Evolutionary conservation across 2,329 filamentous ascomycete genomes (phyloP), one percentile per base, ranked within the genome.

Genomic region (Ophiocordyceps unilateralis): DNA sequence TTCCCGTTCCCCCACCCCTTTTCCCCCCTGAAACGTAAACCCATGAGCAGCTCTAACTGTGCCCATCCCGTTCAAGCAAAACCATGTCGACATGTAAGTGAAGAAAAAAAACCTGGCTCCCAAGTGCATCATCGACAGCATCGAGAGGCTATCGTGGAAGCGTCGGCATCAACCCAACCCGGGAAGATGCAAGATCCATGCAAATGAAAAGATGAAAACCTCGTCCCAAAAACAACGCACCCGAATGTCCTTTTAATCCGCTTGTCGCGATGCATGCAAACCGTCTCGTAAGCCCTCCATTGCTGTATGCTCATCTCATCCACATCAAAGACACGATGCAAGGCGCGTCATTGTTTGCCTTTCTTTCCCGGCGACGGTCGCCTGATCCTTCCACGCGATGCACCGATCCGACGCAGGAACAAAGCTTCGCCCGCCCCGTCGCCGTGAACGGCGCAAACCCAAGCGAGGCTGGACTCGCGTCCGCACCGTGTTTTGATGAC

Each of bases 191-290:
- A 22, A 22, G 23, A 8, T 17, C 12, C 4, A 39, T 39, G 37
- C 21, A 39, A n/a, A 23, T 23, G 21, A 39, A n/a, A n/a, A 23
- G 5, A 17, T 34, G 32, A n/a, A 9, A 21, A 38, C 19, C 36
- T 14, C 17, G 6, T 20, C 36, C 15, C 9, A 34, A 34, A 34
- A 34, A 34, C 14, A 17, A 8, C 32, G 32, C 43, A 46, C 22
- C 38, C 46, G 44, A 41, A 44, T 49, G 15, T 9, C 32, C 32
- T 34, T 56, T 59, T 56, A 58, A 52, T 53, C 56, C 58, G 57
- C 58, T 60, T 49, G 51, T 50, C 57, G 37, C 37, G 17, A 63
- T 64, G 61, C 60, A 61, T 56, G 48, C 60, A 52, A 51, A 39
- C 37, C 37, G 20, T 39, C 37, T 39, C 37, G 14, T 39, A 23